Base-by-base conservation (phyloP, 306 rosid species). In the Dryas octopetala region DNA sequence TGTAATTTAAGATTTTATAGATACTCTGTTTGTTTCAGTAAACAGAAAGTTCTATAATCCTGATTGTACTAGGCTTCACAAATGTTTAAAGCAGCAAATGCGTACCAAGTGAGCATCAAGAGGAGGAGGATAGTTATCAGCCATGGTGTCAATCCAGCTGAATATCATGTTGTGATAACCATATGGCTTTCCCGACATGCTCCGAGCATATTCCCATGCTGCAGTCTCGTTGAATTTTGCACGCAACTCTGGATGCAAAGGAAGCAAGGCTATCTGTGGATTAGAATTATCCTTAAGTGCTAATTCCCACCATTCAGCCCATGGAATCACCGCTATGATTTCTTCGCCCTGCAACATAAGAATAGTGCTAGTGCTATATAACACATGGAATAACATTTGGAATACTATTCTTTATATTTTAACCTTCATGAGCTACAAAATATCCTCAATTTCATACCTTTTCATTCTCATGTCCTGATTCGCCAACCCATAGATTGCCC, bases 101-200 rank as follows among this genome's bases (percentile, higher is more conserved):
- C 66, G 43, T 87, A 95, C 97, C 97, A 91, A 90, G 96, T 95
- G 96, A 90, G 98, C 96, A 91, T 95, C 98, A 90, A 95, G 98
- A 89, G 98, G 98, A 66, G 98, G 98, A 73, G 98, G 98, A 85
- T 87, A 95, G 89, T 95, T 95, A 78, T 95, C 98, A 3, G 95
- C 77, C 81, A 92, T 83, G 9, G 98, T 95, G 86, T 95, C 98
- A 77, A 95, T 95, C 98, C 98, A 95, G 86, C 98, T 95, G 79
- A 95, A 95, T 77, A 95, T 95, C 98, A 95, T 95, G 84, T 95
- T 95, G 75, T 95, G 97, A 82, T 91, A 95, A 78, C 98, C 98
- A 85, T 95, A 95, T 76, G 98, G 98, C 88, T 91, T 95, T 78
- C 98, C 97, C 16, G 92, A 85, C 98, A 95, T 95, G 88, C 85